phyloP scores from a whole-genome alignment of 139 green algal genomes.

The Pycnococcus provasolii region DNA sequence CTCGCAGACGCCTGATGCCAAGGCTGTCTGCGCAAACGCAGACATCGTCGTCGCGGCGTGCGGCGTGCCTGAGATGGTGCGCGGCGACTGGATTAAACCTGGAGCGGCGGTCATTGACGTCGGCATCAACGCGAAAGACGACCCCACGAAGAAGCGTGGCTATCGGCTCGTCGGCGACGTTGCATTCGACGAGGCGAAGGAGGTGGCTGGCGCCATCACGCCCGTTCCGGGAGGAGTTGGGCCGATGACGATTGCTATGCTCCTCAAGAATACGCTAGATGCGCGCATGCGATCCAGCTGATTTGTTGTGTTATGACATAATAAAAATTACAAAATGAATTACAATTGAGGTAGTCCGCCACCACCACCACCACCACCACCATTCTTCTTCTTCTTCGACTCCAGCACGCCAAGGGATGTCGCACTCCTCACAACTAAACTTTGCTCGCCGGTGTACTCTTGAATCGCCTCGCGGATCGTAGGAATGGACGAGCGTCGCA shows the following conservation, averaged over 20 bases:
- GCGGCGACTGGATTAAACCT: constrained; percentile 46
- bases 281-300: constrained; percentile 18
- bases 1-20: constrained; percentile 45
- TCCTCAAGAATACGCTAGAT: constrained; percentile 72
- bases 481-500: too few relatives aligned
- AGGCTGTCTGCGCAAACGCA: constrained; percentile 40
- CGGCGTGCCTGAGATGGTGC: constrained; percentile 74
- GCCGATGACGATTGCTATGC: constrained; percentile 95
- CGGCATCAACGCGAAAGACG: constrained; percentile 42
- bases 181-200: constrained; percentile 32
- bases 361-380: too few relatives aligned
- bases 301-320: too few relatives aligned
- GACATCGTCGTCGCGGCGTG: constrained; percentile 92
- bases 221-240: constrained; percentile 91
- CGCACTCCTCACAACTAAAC: too few relatives aligned
- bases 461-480: too few relatives aligned
- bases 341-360: too few relatives aligned
- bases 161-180: constrained; percentile 45
- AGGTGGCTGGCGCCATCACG: constrained; percentile 67
- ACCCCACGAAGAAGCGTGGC: constrained; percentile 36
- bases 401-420: too few relatives aligned
- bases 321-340: too few relatives aligned
- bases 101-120: constrained; percentile 47
- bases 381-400: too few relatives aligned
- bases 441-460: too few relatives aligned